These are phyloP conservation scores for Calonectria honghensis DNA, from an alignment of 2,329 filamentous ascomycete genomes.

Conservation along the genomic window DNA sequence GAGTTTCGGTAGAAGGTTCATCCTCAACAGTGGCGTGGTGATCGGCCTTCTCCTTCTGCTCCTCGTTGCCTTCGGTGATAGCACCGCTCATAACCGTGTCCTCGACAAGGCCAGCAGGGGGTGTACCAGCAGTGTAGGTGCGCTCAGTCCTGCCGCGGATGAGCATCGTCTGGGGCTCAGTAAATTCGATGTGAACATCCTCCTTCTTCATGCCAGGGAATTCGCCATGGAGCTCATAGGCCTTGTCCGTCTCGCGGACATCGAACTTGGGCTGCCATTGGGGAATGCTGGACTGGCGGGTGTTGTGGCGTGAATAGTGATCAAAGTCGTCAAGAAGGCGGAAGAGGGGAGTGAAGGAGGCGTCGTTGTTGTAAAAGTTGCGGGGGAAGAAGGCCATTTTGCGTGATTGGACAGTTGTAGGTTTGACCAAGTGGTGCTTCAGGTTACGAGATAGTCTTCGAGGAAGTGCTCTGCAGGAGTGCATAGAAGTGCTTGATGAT, in stretches of 20 bases:
- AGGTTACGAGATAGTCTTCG: conserved; percentile 53
- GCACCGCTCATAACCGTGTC: conserved; percentile 60
- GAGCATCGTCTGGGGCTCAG: conserved; percentile 82
- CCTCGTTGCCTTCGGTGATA: conserved; percentile 63
- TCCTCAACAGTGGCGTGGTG: conserved; percentile 81
- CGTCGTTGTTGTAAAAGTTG: conserved; percentile 68
- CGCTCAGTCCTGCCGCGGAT: conserved; percentile 83
- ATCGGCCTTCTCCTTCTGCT: conserved; percentile 59
- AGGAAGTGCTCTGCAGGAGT: conserved; percentile 52
- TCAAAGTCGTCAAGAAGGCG: conserved; percentile 79
- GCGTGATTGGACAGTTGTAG: conserved; percentile 51
- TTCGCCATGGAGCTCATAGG: conserved; percentile 87
- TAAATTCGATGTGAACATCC: conserved; percentile 86
- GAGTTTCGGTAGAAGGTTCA: conserved; percentile 62
- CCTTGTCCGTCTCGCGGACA: conserved; percentile 79
- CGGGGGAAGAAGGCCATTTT: conserved; percentile 78
- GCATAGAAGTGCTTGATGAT: conserved; percentile 48
- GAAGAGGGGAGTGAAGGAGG: conserved; percentile 77
- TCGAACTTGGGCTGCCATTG: conserved; percentile 87
- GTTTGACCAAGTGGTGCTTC: conserved; percentile 52
- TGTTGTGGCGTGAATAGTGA: conserved; percentile 68
- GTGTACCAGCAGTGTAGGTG: conserved; percentile 74
- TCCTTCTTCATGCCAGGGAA: conserved; percentile 85
- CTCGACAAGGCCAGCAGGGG: conserved; percentile 68
- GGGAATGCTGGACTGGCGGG: conserved; percentile 59